Conservation (phyloP, 768 basidiomycete genomes). For the Boletus rubescentipes region DNA sequence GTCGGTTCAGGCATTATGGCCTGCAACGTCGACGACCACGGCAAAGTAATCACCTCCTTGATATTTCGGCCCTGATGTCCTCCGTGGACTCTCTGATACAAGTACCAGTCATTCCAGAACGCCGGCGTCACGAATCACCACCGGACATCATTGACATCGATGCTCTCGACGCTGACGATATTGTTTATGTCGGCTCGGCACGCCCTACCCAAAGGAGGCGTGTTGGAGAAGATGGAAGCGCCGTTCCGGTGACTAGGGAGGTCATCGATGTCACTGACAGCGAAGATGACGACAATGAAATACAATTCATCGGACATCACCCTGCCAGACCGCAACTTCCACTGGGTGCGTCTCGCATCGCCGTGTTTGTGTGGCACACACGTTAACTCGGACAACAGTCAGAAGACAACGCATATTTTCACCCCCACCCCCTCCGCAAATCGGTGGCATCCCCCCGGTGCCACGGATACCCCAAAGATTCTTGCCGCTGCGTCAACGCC, state of each 20-base stretch:
- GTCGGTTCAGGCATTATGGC: background rate
- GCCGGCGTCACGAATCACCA: constrained; percentile 16
- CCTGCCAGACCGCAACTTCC: constrained; percentile 16
- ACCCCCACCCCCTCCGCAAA: constrained; percentile 49
- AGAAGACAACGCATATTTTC: constrained; percentile 36
- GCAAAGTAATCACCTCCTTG: background rate
- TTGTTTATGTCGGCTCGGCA: constrained; percentile 26
- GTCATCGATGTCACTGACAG: constrained; percentile 39
- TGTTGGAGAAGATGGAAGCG: constrained; percentile 23
- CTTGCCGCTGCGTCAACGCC: constrained; percentile 37
- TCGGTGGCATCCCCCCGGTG: constrained; percentile 51
- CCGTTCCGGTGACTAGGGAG: constrained; percentile 17
- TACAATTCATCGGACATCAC: constrained; percentile 28
- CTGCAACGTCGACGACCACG: constrained; percentile 23
- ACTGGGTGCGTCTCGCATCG: constrained; percentile 15
- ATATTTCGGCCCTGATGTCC: constrained; percentile 21
- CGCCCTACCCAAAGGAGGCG: constrained; percentile 28
- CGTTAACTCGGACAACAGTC: constrained; percentile 6
- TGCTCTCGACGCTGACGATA: constrained; percentile 36
- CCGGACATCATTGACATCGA: constrained; percentile 47
- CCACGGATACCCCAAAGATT: constrained; percentile 47
- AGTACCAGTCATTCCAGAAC: constrained; percentile 10
- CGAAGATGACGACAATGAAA: constrained; percentile 41
- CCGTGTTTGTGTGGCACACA: background rate
- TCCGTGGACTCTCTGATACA: constrained; percentile 10